These are phyloP conservation scores for Termitomyces sp. DNA, from an alignment of 768 basidiomycete genomes.

Conservation along the genomic window DNA sequence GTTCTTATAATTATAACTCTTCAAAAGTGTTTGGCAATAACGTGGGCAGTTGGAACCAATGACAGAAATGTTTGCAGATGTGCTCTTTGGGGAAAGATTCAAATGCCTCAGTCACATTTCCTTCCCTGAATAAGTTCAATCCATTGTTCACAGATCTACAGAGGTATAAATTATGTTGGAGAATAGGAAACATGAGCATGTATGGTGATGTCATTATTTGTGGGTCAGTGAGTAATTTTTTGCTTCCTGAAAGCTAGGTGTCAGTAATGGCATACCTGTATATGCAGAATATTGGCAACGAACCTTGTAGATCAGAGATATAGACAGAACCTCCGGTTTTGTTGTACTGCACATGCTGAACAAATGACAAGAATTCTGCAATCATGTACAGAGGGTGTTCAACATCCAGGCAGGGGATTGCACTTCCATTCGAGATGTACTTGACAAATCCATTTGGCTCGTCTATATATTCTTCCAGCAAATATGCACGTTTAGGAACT, in stretches of 20 bases:
- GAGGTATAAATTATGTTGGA: too few species aligned
- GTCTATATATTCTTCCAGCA: conserved; percentile 12
- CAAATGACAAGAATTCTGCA: conserved; percentile 6
- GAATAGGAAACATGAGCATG: too few species aligned
- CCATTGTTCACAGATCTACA: too few species aligned
- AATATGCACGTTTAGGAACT: not conserved
- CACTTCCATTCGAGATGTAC: conserved; percentile 15
- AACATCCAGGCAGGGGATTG: not conserved
- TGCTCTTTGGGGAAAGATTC: too few species aligned
- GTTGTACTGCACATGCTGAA: conserved; percentile 16
- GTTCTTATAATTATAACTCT: too few species aligned
- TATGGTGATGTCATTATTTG: conserved; percentile 12
- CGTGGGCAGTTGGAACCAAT: too few species aligned
- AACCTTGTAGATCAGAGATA: conserved; percentile 16
- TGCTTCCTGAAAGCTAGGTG: conserved; percentile 2
- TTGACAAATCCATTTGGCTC: conserved; percentile 10
- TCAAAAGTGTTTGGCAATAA: too few species aligned
- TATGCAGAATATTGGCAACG: too few species aligned
- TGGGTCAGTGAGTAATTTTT: conserved; percentile 14
- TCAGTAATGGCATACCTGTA: too few species aligned
- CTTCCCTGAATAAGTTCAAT: too few species aligned
- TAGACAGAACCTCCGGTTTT: conserved; percentile 6
- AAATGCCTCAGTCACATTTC: too few species aligned
- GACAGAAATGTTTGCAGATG: too few species aligned
- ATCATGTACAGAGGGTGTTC: not conserved